Evolutionary conservation across 768 basidiomycete species (phyloP), one percentile per base, ranked within the genome.

Genomic region (Mrakia gelida): DNA sequence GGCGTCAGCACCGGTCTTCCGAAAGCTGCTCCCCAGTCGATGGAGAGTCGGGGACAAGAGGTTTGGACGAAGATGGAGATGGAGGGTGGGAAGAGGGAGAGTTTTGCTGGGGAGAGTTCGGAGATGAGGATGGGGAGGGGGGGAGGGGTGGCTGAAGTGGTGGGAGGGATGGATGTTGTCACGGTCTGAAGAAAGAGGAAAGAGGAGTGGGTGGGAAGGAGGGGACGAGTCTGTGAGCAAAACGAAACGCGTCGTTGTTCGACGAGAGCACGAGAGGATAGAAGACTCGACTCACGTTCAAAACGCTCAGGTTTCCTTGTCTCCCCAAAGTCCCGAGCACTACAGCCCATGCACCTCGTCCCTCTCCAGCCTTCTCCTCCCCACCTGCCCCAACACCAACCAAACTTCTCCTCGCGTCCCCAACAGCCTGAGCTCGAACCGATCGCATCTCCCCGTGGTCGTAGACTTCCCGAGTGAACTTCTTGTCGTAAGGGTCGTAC

Each of bases 11-110:
- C 86, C 3, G 97, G 97, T 30, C 88, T 87, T 75, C 91, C 87
- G 85, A 99, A 99, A 1, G 96, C 97, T 82, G 95, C 95, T 5
- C 97, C 97, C 97, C 97, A 99, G 83, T 99, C 97, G 77, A 98
- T 98, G 26, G 93, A 95, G 74, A 99, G 86, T 34, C 97, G 90
- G 4, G 97, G 97, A 84, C 97, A 98, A 0, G 95, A 93, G 1
- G 97, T 99, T 83, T 98, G 97, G 26, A 98, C 89, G 83, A 98
- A 98, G 0, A 92, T 90, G 2, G 92, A 90, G 80, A 98, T 88
- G 79, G 94, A 89, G 0, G 90, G 89, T 0, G 85, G 82, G 84
- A 99, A 92, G 4, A 98, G 87, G 6, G 92, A 87, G 45, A 98
- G 88, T 83, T 98, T 99, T 6, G 92, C 91, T 0, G 97, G 97